phyloP scores from a whole-genome alignment of 805 yeast genomes.

The Jamesozyma piceae region DNA sequence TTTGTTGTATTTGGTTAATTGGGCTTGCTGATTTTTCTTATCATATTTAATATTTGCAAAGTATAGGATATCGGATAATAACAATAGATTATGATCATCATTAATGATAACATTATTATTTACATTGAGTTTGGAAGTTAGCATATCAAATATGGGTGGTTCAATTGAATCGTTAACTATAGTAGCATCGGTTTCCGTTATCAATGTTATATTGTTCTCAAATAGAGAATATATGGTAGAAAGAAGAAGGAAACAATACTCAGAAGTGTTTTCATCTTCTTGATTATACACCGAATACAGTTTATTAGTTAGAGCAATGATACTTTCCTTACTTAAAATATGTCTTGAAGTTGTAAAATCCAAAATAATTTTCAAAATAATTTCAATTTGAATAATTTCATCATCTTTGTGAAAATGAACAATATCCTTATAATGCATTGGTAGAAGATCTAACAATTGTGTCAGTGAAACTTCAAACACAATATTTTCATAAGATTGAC shows the following conservation, averaged over 20 bases:
- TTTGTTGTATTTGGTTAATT: constrained; percentile 33
- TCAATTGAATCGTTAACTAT: constrained; percentile 16
- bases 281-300: constrained; percentile 9
- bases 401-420: constrained; percentile 20
- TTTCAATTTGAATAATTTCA: constrained; percentile 25
- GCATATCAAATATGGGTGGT: constrained; percentile 9
- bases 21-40: constrained; percentile 34
- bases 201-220: constrained; percentile 14
- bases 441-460: constrained; percentile 41
- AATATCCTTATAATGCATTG: constrained; percentile 34
- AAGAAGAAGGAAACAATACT: constrained; percentile 22
- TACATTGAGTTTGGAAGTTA: constrained; percentile 2
- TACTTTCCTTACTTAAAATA: constrained; percentile 22
- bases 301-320: constrained; percentile 16
- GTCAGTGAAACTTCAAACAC: constrained; percentile 47
- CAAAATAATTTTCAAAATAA: constrained; percentile 30
- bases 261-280: constrained; percentile 7
- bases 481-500: constrained; percentile 25
- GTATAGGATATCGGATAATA: constrained; percentile 30
- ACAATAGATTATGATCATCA: constrained; percentile 21
- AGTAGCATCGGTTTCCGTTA: constrained; percentile 11
- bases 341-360: constrained; percentile 28
- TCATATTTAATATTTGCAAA: constrained; percentile 28
- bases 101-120: constrained; percentile 7
- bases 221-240: constrained; percentile 23